Evolutionary conservation across 176 grass and related monocot genomes (phyloP), one percentile per base, ranked within the genome.

Genomic region (Eleusine indica): DNA sequence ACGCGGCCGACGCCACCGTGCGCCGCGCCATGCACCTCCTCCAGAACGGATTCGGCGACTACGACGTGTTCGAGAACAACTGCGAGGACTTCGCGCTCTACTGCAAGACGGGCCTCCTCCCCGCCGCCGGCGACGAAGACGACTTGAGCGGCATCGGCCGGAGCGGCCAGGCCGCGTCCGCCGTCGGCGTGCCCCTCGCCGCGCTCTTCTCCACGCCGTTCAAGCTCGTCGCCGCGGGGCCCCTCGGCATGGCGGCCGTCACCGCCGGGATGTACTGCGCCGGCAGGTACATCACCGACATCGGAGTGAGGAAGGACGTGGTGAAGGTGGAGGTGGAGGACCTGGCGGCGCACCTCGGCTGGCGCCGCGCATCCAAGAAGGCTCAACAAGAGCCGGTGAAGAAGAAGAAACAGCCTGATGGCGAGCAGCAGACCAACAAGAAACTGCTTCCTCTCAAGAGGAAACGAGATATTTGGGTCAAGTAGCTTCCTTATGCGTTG

Each of bases 31-130:
- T 84, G 87, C 81, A 86, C 73, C 73, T 97, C 16, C 91, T 97
- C 22, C 89, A 82, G 65, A 86, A 97, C 70, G 91, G 91, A 0
- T 97, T 97, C 63, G 89, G 91, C 3, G 80, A 74, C 74, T 94
- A 97, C 66, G 85, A 86, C 79, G 85, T 97, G 39, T 97, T 94
- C 70, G 92, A 90, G 60, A 97, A 97, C 90, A 97, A 97, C 66
- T 92, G 94, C 58, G 94, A 97, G 85, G 94, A 97, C 70, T 97
- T 97, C 38, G 75, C 91, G 29, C 85, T 97, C 61, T 97, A 97
- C 85, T 97, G 91, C 94, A 94, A 89, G 89, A 94, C 94, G 7
- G 89, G 89, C 3, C 87, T 97, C 0, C 76, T 97, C 10, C 28
- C 76, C 3, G 70, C 21, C 18, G 46, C 3, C 21, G 48, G 0